phyloP scores from a whole-genome alignment of 345 rosid genomes.

The Euphorbia peplus region DNA sequence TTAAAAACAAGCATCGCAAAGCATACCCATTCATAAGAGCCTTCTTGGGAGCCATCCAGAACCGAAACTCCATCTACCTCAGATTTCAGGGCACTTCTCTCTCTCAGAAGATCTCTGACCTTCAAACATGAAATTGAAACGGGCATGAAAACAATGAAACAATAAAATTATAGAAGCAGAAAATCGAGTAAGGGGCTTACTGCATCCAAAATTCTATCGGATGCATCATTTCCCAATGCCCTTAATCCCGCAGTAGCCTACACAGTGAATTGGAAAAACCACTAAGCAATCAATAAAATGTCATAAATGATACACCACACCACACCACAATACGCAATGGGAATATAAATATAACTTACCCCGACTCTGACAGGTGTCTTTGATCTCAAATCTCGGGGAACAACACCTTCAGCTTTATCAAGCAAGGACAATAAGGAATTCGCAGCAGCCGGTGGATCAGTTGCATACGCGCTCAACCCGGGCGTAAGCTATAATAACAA shows the following conservation, averaged over 20 bases:
- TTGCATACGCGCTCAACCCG: constrained; percentile 83
- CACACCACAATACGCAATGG: neutral
- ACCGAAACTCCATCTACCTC: constrained; percentile 64
- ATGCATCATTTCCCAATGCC: constrained; percentile 68
- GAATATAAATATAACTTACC: constrained; percentile 42
- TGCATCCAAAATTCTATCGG: constrained; percentile 81
- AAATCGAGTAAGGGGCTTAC: constrained; percentile 31
- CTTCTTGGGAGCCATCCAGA: constrained; percentile 96
- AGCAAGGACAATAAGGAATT: constrained; percentile 62
- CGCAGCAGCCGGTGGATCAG: constrained; percentile 68
- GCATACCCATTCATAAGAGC: constrained; percentile 97
- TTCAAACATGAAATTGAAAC: constrained; percentile 30
- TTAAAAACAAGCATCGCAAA: constrained; percentile 19
- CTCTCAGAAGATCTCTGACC: constrained; percentile 85
- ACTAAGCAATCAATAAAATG: constrained; percentile 9
- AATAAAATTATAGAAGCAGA: constrained; percentile 6
- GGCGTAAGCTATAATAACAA: constrained; percentile 59
- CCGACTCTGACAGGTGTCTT: constrained; percentile 99
- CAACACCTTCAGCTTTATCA: constrained; percentile 80
- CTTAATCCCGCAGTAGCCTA: constrained; percentile 99
- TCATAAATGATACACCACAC: constrained; percentile 3
- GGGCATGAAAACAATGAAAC: constrained; percentile 7
- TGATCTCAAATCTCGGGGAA: constrained; percentile 66
- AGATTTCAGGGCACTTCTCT: constrained; percentile 65
- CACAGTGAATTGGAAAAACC: constrained; percentile 3